phyloP scores from a whole-genome alignment of 2,329 filamentous ascomycete genomes.

The Rutstroemia sp. region DNA sequence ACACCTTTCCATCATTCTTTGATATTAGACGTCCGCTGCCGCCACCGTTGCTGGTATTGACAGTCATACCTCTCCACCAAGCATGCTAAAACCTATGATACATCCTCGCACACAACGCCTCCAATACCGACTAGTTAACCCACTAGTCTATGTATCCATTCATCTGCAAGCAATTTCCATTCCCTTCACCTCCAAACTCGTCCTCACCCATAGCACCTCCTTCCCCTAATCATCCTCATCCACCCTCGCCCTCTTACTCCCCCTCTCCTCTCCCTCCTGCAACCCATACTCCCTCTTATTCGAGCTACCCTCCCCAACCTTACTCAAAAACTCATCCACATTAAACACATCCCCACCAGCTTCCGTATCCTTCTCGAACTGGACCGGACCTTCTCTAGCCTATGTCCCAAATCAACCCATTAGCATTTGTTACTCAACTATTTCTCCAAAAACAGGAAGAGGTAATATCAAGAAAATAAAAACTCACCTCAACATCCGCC shows the following conservation, averaged over 20 bases:
- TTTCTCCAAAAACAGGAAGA: background rate
- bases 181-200: background rate
- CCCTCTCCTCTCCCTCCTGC: conserved; percentile 52
- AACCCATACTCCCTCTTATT: conserved; percentile 71
- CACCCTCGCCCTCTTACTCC: conserved; percentile 67
- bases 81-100: background rate
- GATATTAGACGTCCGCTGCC: too few species aligned
- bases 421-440: conserved; percentile 6
- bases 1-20: too few species aligned
- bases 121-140: too few species aligned
- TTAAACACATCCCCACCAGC: conserved; percentile 69
- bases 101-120: background rate
- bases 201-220: background rate
- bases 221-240: conserved; percentile 55
- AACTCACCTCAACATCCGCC: conserved; percentile 67
- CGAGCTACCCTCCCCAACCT: conserved; percentile 52
- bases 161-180: too few species aligned
- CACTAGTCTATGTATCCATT: too few species aligned
- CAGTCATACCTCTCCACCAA: too few species aligned
- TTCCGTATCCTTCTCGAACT: conserved; percentile 79
- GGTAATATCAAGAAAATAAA: background rate
- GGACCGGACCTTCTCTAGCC: conserved; percentile 82
- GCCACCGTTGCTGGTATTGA: too few species aligned
- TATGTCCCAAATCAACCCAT: conserved; percentile 29
- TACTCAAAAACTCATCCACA: conserved; percentile 86